Evolutionary conservation across 768 basidiomycete genomes (phyloP), one percentile per base, ranked within the genome.

Genomic region (Hortiboletus campestris): DNA sequence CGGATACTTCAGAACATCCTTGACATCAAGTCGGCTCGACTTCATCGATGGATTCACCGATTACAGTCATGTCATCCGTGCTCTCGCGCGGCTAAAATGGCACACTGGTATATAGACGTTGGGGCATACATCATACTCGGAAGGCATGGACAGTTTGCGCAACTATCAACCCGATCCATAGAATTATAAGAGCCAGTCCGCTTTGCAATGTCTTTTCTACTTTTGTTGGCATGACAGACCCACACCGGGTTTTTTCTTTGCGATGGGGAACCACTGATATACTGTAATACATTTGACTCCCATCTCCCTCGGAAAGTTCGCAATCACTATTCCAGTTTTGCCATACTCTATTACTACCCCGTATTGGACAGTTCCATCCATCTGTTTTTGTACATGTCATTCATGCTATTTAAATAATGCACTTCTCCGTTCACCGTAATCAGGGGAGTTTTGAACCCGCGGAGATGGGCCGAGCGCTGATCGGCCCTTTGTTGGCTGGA

Each of bases 11-110:
- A 62, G 62, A 57, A 50, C 60, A 57, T 32, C 52, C 49, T 45
- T 66, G 71, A 53, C 81, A 79, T 62, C 77, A 76, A 52, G 67
- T 72, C 45, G 67, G 80, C 38, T 75, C 75, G 39, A 80, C 81
- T 48, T 77, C 79, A 29, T 76, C 76, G 5, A 78, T 49, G 51
- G 58, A 60, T 51, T 48, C 44, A 28, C 57, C 46, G 40, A 56
- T 56, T 60, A 52, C 32, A 56, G 41, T 35, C 59, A 36, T 54
- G 42, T 46, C 50, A 48, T 42, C 41, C 22, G 32, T 51, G 43
- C 58, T 55, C 53, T 49, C 42, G 35, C 38, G 41, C 39, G 44
- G 56, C 51, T 51, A 42, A 51, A 54, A 47, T 32, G 46, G 45
- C 53, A 60, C 51, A 45, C 29, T 53, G 41, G 55, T 53, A 49